These are phyloP conservation scores for Fusarium armeniacum DNA, from an alignment of 2,329 filamentous ascomycete genomes.

Conservation along the genomic window DNA sequence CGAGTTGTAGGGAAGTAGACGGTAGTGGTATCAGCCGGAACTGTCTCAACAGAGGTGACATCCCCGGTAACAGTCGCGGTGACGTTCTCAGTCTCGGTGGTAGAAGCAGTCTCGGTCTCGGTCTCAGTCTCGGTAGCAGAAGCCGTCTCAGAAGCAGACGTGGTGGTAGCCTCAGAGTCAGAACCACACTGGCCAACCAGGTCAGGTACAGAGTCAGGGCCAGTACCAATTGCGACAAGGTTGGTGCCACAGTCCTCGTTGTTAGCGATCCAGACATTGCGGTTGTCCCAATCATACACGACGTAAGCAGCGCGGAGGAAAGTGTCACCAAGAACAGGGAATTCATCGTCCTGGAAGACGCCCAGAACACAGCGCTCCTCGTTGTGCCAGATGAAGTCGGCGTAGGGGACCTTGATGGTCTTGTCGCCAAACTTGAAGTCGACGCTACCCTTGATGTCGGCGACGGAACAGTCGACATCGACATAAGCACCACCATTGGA, in stretches of 20 bases:
- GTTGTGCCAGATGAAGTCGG: constrained; percentile 61
- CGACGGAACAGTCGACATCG: constrained; percentile 61
- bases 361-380: constrained; percentile 59
- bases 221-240: constrained; percentile 56
- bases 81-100: constrained; percentile 2
- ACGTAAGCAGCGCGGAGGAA: constrained; percentile 62
- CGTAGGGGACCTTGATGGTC: constrained; percentile 60
- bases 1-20: constrained; percentile 33
- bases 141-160: constrained; percentile 21
- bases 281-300: constrained; percentile 60
- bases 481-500: constrained; percentile 58
- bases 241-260: constrained; percentile 57
- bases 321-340: constrained; percentile 60
- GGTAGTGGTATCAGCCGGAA: constrained; percentile 21
- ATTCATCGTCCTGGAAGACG: constrained; percentile 59
- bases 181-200: constrained; percentile 52
- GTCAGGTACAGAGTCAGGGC: constrained; percentile 56
- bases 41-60: constrained; percentile 15
- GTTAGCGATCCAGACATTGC: constrained; percentile 56
- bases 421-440: constrained; percentile 64
- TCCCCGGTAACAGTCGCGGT: constrained; percentile 11
- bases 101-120: not conserved
- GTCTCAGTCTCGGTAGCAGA: constrained; percentile 34
- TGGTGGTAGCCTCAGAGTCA: constrained; percentile 23
- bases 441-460: constrained; percentile 57